These are phyloP conservation scores for Chalciporus sphaerocephalus DNA, from an alignment of 768 basidiomycete genomes.

Conservation along the genomic window DNA sequence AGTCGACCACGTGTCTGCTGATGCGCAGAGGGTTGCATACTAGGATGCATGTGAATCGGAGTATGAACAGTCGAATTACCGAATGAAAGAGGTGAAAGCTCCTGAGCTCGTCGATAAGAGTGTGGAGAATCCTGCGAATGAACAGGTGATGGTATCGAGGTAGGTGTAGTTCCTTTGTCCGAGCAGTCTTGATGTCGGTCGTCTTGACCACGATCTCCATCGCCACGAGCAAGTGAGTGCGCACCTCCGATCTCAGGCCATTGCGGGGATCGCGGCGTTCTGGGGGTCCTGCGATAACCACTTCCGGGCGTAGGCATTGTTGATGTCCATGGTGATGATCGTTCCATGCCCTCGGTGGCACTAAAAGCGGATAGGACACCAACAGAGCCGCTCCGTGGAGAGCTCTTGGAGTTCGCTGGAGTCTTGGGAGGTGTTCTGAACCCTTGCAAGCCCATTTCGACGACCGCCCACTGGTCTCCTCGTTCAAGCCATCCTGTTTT, in stretches of 20 bases:
- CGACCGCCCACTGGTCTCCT: slow-evolving; percentile 26
- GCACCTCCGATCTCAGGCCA: neutral
- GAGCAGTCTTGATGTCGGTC: neutral
- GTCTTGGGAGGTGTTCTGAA: slow-evolving; percentile 10
- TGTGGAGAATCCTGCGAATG: slow-evolving; percentile 3
- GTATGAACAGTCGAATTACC: neutral
- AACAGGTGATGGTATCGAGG: neutral
- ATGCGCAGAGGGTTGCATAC: neutral
- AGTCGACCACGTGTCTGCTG: slow-evolving; percentile 14
- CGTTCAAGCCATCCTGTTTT: slow-evolving; percentile 31
- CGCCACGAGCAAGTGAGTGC: neutral
- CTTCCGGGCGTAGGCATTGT: neutral
- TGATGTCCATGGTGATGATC: neutral
- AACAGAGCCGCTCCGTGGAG: neutral
- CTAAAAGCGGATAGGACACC: neutral
- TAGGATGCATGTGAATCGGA: neutral
- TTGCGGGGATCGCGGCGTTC: neutral
- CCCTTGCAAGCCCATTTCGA: slow-evolving; percentile 22
- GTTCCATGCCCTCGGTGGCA: neutral
- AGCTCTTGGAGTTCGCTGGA: neutral
- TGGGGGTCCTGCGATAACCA: neutral
- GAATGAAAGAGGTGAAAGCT: slow-evolving; percentile 14
- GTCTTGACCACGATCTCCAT: neutral
- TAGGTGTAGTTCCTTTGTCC: neutral
- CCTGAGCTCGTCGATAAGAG: slow-evolving; percentile 8